These are phyloP conservation scores for Hansfordia pulvinata DNA, from an alignment of 2,329 filamentous ascomycete species.

Conservation along the genomic window DNA sequence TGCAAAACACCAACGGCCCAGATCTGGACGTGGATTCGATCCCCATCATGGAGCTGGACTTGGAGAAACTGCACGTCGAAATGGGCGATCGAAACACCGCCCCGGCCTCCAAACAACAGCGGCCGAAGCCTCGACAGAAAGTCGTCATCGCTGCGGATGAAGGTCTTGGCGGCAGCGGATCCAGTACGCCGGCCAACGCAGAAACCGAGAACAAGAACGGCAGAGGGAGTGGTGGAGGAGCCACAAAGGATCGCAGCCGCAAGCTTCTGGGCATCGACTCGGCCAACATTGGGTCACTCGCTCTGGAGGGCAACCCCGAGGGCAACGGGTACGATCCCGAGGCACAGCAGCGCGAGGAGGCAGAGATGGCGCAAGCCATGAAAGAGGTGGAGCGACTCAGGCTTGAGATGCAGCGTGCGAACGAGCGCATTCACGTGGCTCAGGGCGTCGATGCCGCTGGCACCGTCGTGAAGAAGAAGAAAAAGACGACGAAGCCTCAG, in stretches of 20 bases:
- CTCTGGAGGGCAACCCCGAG: conserved; percentile 41
- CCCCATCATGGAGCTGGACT: conserved; percentile 83
- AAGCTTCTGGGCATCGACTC: conserved; percentile 76
- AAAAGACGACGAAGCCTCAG: conserved; percentile 44
- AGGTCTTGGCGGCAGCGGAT: conserved; percentile 43
- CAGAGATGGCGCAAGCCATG: conserved; percentile 79
- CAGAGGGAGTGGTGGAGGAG: too few relatives aligned
- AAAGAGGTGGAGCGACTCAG: conserved; percentile 76
- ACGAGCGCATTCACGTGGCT: conserved; percentile 59
- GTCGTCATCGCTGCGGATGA: conserved; percentile 63
- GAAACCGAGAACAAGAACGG: conserved; percentile 31
- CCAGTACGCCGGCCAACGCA: conserved; percentile 33
- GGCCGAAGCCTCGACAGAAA: conserved; percentile 36
- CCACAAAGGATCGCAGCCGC: conserved; percentile 38
- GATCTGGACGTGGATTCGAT: conserved; percentile 88
- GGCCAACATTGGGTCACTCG: conserved; percentile 62
- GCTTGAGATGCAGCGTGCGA: conserved; percentile 77
- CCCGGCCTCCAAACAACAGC: conserved; percentile 9
- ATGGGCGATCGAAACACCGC: conserved; percentile 16
- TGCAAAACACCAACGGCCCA: conserved; percentile 57
- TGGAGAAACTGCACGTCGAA: conserved; percentile 38
- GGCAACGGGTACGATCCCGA: conserved; percentile 41
- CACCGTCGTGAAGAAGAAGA: conserved; percentile 53
- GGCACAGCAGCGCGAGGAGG: conserved; percentile 60
- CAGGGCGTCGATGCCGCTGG: conserved; percentile 55